Base-by-base conservation (phyloP, 2,329 filamentous ascomycete species). In the Thielaviopsis populi region DNA sequence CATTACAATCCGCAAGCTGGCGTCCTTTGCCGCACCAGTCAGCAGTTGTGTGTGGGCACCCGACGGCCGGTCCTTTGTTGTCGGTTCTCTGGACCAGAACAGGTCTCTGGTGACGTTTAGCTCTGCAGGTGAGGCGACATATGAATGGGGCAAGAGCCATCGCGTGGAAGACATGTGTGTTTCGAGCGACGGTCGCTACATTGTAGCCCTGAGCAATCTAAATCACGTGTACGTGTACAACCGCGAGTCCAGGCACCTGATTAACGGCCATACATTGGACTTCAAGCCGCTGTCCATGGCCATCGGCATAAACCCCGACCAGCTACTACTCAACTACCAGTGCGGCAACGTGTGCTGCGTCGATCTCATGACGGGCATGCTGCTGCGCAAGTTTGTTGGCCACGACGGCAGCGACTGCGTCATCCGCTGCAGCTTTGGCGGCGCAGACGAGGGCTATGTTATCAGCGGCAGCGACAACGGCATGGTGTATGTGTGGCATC, bases 391-490 rank as follows among this genome's bases (percentile, higher is more conserved):
- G 68, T 97, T 88, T 71, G 78, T 83, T 17, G 91, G 90, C 0
- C 87, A 91, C 67, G 82, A 80, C 53, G 89, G 91, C 67, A 86
- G 84, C 63, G 77, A 86, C 1, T 96, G 79, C 71, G 81, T 96
- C 63, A 95, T 99, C 66, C 82, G 92, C 61, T 88, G 86, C 69
- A 78, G 80, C 0, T 94, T 96, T 74, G 94, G 94, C 19, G 94
- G 94, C 40, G 91, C 92, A 1, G 86, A 89, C 65, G 91, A 96
- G 75, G 91, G 87, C 72, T 96, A 96, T 73, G 87, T 97, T 10
- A 79, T 95, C 33, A 92, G 89, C 70, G 94, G 94, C 11, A 96
- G 91, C 70, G 91, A 96, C 80, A 83, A 84, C 67, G 83, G 84
- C 1, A 80, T 81, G 64, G 81, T 97, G 50, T 87, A 90, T 72